A percentile compares a stretch with the other conserved stretches of the same genome.
Conservation (phyloP, 345 rosid species). For the Aegle marmelos region DNA sequence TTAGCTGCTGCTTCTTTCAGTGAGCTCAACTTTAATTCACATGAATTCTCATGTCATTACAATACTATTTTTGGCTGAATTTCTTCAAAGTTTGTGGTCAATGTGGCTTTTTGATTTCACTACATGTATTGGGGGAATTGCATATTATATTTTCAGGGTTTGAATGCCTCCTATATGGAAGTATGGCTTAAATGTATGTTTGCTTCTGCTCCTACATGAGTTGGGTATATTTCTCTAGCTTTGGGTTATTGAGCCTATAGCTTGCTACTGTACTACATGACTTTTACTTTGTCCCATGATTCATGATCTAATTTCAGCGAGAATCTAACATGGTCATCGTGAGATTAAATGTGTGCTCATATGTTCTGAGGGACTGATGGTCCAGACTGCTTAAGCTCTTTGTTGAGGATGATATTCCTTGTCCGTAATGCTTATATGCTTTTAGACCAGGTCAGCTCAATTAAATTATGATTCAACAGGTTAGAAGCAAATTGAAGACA, state of each 20-base stretch:
- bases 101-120: neutral
- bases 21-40: slow-evolving; percentile 6
- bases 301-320: neutral
- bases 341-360: neutral
- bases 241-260: neutral
- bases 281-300: neutral
- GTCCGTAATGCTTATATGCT: slow-evolving; percentile 4
- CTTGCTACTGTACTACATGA: neutral
- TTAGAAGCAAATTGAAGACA: slow-evolving; percentile 21
- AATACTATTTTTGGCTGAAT: neutral
- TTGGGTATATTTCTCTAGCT: neutral
- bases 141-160: neutral
- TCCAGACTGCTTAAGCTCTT: slow-evolving; percentile 1
- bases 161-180: neutral
- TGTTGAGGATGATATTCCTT: slow-evolving; percentile 6
- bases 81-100: neutral
- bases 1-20: slow-evolving; percentile 1
- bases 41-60: slow-evolving; percentile 5
- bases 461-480: slow-evolving; percentile 19
- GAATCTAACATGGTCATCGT: neutral
- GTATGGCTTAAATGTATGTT: slow-evolving; percentile 1
- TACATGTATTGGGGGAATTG: neutral
- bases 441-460: slow-evolving; percentile 23
- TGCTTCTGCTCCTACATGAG: neutral
- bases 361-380: neutral